A percentile compares a stretch with the other conserved stretches of the same genome.
Evolutionary conservation across 805 yeast genomes (phyloP).

Genomic region (Candida arabinofermentans): DNA sequence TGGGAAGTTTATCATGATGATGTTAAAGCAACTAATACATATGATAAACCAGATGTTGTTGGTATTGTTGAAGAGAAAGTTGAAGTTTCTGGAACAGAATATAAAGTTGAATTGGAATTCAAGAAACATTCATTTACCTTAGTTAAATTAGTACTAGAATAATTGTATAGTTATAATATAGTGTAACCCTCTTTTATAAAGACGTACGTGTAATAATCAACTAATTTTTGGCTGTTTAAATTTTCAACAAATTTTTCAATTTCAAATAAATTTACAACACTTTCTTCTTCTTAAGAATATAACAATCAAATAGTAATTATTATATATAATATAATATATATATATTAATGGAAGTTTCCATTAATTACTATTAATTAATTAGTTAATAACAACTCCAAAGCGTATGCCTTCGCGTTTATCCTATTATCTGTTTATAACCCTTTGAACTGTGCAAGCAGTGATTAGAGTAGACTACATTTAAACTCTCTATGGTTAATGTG

Average conservation of each 20-base stretch:
- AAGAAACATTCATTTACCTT: slow-evolving; percentile 23
- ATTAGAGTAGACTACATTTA: slow-evolving; percentile 6
- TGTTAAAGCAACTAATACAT: slow-evolving; percentile 26
- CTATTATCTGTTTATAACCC: slow-evolving; percentile 10
- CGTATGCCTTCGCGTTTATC: slow-evolving; percentile 23
- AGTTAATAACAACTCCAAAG: slow-evolving; percentile 11
- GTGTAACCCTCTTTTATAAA: not conserved
- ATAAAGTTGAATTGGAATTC: slow-evolving; percentile 9
- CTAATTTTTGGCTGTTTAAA: too few relatives aligned
- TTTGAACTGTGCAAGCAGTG: slow-evolving; percentile 5
- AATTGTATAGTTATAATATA: not conserved
- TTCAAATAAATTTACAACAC: too few relatives aligned
- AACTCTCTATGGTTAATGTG: slow-evolving; percentile 16
- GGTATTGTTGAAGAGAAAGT: slow-evolving; percentile 13
- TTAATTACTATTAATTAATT: too few relatives aligned
- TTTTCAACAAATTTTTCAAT: too few relatives aligned
- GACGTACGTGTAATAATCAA: too few relatives aligned
- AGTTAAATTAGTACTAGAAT: slow-evolving; percentile 7
- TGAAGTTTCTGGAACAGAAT: slow-evolving; percentile 31
- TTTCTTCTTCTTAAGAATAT: too few relatives aligned
- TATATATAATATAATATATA: too few relatives aligned
- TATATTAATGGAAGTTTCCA: too few relatives aligned
- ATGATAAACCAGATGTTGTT: slow-evolving; percentile 25
- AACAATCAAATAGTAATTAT: too few relatives aligned
- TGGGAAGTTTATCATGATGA: slow-evolving; percentile 30